Base-by-base conservation (phyloP, 1,284 basidiomycete genomes). In the Moniliella sp. region DNA sequence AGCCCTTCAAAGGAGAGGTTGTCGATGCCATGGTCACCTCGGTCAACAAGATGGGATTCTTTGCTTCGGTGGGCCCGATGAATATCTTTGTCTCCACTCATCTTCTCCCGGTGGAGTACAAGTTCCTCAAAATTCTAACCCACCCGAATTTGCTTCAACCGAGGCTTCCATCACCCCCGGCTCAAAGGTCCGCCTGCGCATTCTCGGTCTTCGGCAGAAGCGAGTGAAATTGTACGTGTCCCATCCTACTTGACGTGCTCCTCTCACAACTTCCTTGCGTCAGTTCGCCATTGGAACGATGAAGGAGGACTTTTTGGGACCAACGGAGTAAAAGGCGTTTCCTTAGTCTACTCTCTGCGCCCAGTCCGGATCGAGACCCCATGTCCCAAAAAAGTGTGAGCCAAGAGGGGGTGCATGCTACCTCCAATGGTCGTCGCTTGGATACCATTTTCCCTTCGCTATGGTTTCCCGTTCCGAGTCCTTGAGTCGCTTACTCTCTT, bases 31-130 rank as follows among this genome's bases (percentile, higher is more conserved):
- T 86, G 5, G 88, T 97, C 15, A 78, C 77, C 46, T 86, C 82
- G 45, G 91, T 97, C 25, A 91, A 79, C 63, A 93, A 94, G 70
- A 93, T 93, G 83, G 86, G 86, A 4, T 91, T 94, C 65, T 93
- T 94, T 47, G 83, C 82, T 31, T 80, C 88, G 45, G 83, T 88
- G 32, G 91, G 91, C 25, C 91, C 88, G 7, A 30, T 59, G 12
- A 50, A 48, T 33, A 51, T 59, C 30, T 59, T 59, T 28, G 50
- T 93, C 14, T 88, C 84, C 12, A 79, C 81, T 44, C 86, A 93
- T 66, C 82, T 91, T 45, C 53, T 74, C 63, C 34, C 47, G 18
- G 41, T 47, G 27, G 48, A 93, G 88, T 50, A 51, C 40, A 48
- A 44, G 37, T 59, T 57, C 36, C 52, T 53, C 26, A 51, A 0